These are phyloP conservation scores for Phytopythium cucurbitacearum DNA, from an alignment of 352 stramenopile genomes.

Conservation along the genomic window DNA sequence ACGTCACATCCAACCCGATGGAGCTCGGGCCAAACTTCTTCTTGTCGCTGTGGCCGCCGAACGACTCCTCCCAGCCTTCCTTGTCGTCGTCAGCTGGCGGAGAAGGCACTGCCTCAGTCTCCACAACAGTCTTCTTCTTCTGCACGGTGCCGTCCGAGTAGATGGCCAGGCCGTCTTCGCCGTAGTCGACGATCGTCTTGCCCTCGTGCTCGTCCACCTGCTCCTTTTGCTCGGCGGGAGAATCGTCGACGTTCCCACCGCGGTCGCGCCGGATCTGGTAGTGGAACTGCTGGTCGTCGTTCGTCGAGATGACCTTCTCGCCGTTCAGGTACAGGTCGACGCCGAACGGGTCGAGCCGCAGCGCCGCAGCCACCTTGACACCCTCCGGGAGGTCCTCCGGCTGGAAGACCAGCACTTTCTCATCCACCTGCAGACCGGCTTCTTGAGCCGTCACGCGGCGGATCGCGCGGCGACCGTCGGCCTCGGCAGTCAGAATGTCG, in stretches of 20 bases:
- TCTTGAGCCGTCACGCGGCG: conserved; percentile 27
- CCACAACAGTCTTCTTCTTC: conserved; percentile 28
- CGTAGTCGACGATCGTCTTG: conserved; percentile 96
- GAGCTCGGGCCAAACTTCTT: conserved; percentile 88
- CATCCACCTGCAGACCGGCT: conserved; percentile 22
- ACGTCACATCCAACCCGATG: conserved; percentile 95
- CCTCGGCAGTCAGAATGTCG: conserved; percentile 35
- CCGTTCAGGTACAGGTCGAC: conserved; percentile 66
- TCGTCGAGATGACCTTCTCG: conserved; percentile 60
- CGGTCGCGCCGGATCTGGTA: conserved; percentile 81
- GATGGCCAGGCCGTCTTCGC: conserved; percentile 96
- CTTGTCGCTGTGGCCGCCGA: conserved; percentile 89
- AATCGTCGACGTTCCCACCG: conserved; percentile 13
- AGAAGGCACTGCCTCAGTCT: neutral
- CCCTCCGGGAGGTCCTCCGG: conserved; percentile 6
- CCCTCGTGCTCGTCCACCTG: conserved; percentile 73
- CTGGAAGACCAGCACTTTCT: conserved; percentile 32
- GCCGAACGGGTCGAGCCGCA: conserved; percentile 47
- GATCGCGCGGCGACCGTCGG: conserved; percentile 27
- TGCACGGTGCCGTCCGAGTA: conserved; percentile 93
- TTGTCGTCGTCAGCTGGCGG: conserved; percentile 31
- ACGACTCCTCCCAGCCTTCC: conserved; percentile 94
- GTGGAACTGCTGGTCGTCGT: conserved; percentile 64
- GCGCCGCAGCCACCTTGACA: conserved; percentile 36
- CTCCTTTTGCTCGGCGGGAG: conserved; percentile 16